phyloP scores from a whole-genome alignment of 306 rosid genomes.

The Trifolium repens region DNA sequence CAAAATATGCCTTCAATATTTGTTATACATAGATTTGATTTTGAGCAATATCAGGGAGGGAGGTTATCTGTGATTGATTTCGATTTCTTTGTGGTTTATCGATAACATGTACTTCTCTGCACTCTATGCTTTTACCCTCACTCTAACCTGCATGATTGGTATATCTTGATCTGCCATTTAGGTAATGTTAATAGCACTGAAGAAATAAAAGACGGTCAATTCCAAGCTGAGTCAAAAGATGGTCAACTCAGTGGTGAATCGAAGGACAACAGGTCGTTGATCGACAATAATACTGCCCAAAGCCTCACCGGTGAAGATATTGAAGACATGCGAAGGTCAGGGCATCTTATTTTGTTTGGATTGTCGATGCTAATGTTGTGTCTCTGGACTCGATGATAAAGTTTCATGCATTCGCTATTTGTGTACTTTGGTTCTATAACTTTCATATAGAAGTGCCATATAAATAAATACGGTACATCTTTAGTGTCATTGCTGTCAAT shows the following conservation, averaged over 20 bases:
- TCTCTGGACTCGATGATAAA: not conserved
- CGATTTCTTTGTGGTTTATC: not conserved
- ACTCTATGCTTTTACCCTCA: not conserved
- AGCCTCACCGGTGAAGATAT: constrained; percentile 84
- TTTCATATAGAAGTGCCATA: not conserved
- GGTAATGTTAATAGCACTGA: constrained; percentile 44
- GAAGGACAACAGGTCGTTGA: constrained; percentile 71
- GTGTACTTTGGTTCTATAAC: not conserved
- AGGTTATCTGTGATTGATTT: not conserved
- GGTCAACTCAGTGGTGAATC: constrained; percentile 50
- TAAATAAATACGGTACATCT: not conserved
- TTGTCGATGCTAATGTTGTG: not conserved
- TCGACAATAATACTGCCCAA: constrained; percentile 88
- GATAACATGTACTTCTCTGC: not conserved
- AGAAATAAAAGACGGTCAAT: constrained; percentile 49
- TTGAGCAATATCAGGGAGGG: not conserved
- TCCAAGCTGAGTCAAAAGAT: constrained; percentile 54
- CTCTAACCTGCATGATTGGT: not conserved
- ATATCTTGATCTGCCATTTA: constrained; percentile 31
- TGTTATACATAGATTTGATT: not conserved
- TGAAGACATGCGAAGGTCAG: constrained; percentile 77
- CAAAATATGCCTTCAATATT: no score
- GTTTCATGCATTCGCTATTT: constrained; percentile 7
- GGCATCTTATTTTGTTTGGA: constrained; percentile 6
- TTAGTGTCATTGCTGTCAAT: constrained; percentile 5